A percentile compares a stretch with the other conserved stretches of the same genome.
These are phyloP conservation scores for Maudiozyma serrabonitensis DNA, from an alignment of 805 yeast species.

Conservation along the genomic window DNA sequence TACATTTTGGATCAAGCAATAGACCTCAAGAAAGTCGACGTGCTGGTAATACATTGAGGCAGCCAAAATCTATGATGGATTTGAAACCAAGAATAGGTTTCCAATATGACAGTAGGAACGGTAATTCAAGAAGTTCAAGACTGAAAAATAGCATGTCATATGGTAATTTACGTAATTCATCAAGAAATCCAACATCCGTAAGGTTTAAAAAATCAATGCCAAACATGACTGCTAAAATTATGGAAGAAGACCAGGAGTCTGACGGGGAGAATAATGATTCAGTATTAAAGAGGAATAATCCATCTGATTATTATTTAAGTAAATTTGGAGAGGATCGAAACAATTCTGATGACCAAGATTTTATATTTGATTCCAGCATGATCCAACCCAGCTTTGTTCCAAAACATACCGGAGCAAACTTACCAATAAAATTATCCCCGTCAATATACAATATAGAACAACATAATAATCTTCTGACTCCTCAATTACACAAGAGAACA, in stretches of 20 bases:
- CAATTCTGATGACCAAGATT: constrained; percentile 15
- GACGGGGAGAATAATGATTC: constrained; percentile 3
- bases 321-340: constrained; percentile 9
- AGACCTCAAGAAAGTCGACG: not conserved
- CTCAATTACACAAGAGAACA: constrained; percentile 20
- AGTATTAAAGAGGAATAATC: not conserved
- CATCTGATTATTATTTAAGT: constrained; percentile 3
- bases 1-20: constrained; percentile 5
- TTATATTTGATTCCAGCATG: constrained; percentile 17
- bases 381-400: constrained; percentile 22
- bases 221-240: constrained; percentile 5
- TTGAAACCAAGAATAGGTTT: constrained; percentile 9
- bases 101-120: not conserved
- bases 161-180: constrained; percentile 16
- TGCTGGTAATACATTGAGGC: constrained; percentile 9
- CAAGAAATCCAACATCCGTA: constrained; percentile 9
- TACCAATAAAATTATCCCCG: constrained; percentile 18
- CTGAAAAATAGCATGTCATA: constrained; percentile 23
- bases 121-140: not conserved
- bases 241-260: constrained; percentile 8
- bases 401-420: constrained; percentile 4
- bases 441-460: constrained; percentile 21
- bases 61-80: constrained; percentile 28
- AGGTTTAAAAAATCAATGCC: constrained; percentile 26
- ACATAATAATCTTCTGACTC: constrained; percentile 21